A percentile compares a stretch with the other conserved stretches of the same genome.
These are phyloP conservation scores for Phaffomyces antillensis DNA, from an alignment of 805 yeast genomes.

Conservation along the genomic window DNA sequence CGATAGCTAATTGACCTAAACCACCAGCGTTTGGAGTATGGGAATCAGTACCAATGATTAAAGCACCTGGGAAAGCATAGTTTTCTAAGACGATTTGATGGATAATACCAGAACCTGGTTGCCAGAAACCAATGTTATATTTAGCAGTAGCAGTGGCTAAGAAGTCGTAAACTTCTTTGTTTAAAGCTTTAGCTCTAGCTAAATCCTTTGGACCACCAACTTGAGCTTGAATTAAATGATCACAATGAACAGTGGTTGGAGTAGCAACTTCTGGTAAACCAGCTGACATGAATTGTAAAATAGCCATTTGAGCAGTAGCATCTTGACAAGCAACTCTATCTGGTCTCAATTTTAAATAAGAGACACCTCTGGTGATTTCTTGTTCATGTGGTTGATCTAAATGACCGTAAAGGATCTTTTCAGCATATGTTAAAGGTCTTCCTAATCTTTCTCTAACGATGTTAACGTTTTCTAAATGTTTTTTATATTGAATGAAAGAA, in stretches of 20 bases:
- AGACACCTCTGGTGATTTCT: slow-evolving; percentile 77
- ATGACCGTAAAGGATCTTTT: slow-evolving; percentile 92
- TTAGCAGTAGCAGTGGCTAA: slow-evolving; percentile 85
- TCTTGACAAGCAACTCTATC: slow-evolving; percentile 99
- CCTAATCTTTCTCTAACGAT: slow-evolving; percentile 75
- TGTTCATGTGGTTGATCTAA: slow-evolving; percentile 88
- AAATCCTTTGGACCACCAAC: slow-evolving; percentile 84
- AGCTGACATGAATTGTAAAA: slow-evolving; percentile 93
- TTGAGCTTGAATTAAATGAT: slow-evolving; percentile 95
- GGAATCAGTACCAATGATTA: slow-evolving; percentile 94
- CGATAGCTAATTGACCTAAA: slow-evolving; percentile 94
- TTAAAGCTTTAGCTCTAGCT: slow-evolving; percentile 76
- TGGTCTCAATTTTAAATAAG: slow-evolving; percentile 90
- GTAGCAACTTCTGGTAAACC: slow-evolving; percentile 88
- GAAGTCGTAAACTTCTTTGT: slow-evolving; percentile 93
- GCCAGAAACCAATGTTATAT: slow-evolving; percentile 98
- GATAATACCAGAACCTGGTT: slow-evolving; percentile 98
- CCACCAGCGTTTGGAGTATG: slow-evolving; percentile 99
- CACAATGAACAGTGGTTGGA: slow-evolving; percentile 96
- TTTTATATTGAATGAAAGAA: slow-evolving; percentile 87
- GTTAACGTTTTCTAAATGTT: slow-evolving; percentile 80
- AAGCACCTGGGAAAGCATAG: slow-evolving; percentile 95
- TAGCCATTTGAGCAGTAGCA: slow-evolving; percentile 98
- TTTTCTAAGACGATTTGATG: slow-evolving; percentile 96
- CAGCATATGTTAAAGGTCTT: slow-evolving; percentile 92